Conservation (phyloP, 768 basidiomycete species). For the Pleurotus tuber-regium region DNA sequence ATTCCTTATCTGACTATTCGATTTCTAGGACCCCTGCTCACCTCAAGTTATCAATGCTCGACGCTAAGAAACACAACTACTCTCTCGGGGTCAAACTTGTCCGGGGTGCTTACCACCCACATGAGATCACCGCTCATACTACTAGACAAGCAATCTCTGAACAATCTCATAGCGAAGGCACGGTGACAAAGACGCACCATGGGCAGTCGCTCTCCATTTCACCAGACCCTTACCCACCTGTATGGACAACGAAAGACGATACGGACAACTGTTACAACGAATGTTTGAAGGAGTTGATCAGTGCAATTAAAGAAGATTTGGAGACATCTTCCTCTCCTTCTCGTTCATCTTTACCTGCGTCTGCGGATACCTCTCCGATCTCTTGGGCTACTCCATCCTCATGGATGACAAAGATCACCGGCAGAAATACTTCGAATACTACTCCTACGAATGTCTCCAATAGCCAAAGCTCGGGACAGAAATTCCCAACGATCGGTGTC, state of each 20-base stretch:
- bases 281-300: slow-evolving; percentile 56
- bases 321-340: neutral
- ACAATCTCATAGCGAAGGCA: neutral
- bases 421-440: neutral
- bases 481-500: slow-evolving; percentile 45
- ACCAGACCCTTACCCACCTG: slow-evolving; percentile 57
- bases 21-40: slow-evolving; percentile 61
- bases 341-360: neutral
- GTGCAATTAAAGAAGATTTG: slow-evolving; percentile 53
- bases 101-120: slow-evolving; percentile 86
- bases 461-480: slow-evolving; percentile 18
- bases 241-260: slow-evolving; percentile 64
- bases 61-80: slow-evolving; percentile 66
- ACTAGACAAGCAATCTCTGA: slow-evolving; percentile 13
- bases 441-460: slow-evolving; percentile 7
- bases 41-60: slow-evolving; percentile 58
- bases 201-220: slow-evolving; percentile 45
- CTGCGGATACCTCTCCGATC: slow-evolving; percentile 10
- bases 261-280: slow-evolving; percentile 75
- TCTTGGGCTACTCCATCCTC: slow-evolving; percentile 11
- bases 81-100: slow-evolving; percentile 90
- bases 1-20: no score
- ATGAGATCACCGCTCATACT: slow-evolving; percentile 58
- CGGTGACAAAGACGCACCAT: slow-evolving; percentile 3
- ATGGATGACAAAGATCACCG: neutral